phyloP scores from a whole-genome alignment of 495 filamentous ascomycete genomes.

The Penicillium flavigenum region DNA sequence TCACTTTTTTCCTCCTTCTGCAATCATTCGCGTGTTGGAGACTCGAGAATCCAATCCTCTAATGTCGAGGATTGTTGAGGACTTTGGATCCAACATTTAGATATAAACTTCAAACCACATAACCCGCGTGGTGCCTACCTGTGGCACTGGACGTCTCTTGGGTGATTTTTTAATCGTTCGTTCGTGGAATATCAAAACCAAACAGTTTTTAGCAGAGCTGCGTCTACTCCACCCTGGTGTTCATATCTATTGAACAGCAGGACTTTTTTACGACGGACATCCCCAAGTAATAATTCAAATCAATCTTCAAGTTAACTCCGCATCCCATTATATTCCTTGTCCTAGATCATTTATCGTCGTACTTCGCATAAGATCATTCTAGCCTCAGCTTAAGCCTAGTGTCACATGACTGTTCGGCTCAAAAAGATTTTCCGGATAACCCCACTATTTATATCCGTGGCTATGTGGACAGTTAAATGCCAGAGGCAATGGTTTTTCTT shows the following conservation, averaged over 20 bases:
- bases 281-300: constrained; percentile 1
- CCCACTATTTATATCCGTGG: too few species aligned
- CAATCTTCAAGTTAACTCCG: background rate
- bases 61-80: constrained; percentile 9
- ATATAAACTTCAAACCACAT: constrained; percentile 35
- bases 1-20: background rate
- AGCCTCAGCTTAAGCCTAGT: background rate
- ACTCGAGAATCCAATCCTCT: constrained; percentile 7
- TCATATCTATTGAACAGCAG: constrained; percentile 45
- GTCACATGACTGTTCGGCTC: background rate
- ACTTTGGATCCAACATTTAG: background rate
- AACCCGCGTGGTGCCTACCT: constrained; percentile 45
- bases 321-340: background rate
- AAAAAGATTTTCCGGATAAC: too few species aligned
- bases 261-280: constrained; percentile 57
- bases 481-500: background rate
- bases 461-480: too few species aligned
- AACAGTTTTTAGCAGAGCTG: constrained; percentile 57
- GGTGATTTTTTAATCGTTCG: constrained; percentile 48
- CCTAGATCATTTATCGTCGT: background rate
- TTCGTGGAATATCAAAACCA: constrained; percentile 57
- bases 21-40: background rate
- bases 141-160: constrained; percentile 43
- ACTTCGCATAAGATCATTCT: too few species aligned
- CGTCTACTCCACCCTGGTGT: constrained; percentile 58